Base-by-base conservation (phyloP, 495 filamentous ascomycete genomes). In the Aspergillus cavernicola region DNA sequence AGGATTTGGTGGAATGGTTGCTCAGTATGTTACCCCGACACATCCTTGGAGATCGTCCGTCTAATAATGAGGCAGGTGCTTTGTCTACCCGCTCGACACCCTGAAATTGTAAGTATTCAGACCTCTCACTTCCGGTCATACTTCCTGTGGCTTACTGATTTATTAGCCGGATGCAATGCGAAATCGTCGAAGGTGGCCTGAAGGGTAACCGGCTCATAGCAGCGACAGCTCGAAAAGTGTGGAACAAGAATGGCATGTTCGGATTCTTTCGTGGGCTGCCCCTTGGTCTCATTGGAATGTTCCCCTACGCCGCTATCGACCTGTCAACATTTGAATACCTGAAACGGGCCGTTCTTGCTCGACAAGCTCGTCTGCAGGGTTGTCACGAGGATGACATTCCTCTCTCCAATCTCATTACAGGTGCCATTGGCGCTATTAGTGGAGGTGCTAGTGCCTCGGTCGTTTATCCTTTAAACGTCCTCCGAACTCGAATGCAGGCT, bases 241-340 rank as follows among this genome's bases (percentile, higher is more conserved):
- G 85, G 80, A 78, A 77, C 26, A 79, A 81, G 45, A 85, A 84
- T 39, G 90, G 90, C 29, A 40, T 91, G 22, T 77, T 81, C 36
- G 79, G 87, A 16, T 95, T 89, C 56, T 99, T 97, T 66, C 90
- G 92, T 53, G 93, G 93, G 15, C 81, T 97, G 29, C 89, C 90
- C 0, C 87, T 97, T 75, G 93, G 95, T 16, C 77, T 99, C 2
- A 64, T 95, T 44, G 93, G 93, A 65, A 96, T 97, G 85, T 97
- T 97, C 63, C 93, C 93, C 1, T 99, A 99, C 69, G 89, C 89
- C 29, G 95, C 93, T 32, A 93, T 99, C 66, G 93, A 99, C 65
- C 83, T 99, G 54, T 87, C 89, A 35, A 96, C 89, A 0, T 99
- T 97, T 59, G 93, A 99, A 69, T 84, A 91, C 43, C 77, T 96